Percentiles rank a stretch among this genome's conserved stretches.
These are phyloP conservation scores for Cylindrotheca closterium DNA, from an alignment of 108 stramenopile species.

Conservation along the genomic window DNA sequence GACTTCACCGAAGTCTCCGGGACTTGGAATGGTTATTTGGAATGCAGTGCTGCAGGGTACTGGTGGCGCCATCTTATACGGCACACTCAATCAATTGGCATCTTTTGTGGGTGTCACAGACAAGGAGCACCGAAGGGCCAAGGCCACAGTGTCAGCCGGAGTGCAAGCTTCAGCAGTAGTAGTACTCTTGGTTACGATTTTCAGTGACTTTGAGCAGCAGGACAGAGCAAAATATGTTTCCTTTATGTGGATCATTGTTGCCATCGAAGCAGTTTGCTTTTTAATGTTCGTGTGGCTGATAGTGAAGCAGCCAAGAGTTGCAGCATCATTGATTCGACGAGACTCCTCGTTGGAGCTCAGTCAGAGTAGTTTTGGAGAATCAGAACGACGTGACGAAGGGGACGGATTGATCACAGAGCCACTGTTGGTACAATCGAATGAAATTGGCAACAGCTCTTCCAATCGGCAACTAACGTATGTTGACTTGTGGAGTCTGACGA, in stretches of 20 bases:
- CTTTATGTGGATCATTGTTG: constrained; percentile 23
- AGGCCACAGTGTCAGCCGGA: constrained; percentile 41
- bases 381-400: neutral
- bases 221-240: neutral
- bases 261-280: constrained; percentile 14
- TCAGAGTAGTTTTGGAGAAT: neutral
- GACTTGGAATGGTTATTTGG: neutral
- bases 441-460: neutral
- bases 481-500: constrained; percentile 17
- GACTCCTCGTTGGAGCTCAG: constrained; percentile 28
- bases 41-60: constrained; percentile 23
- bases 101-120: constrained; percentile 33
- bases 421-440: neutral
- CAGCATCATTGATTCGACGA: constrained; percentile 22
- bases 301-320: constrained; percentile 9
- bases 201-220: constrained; percentile 33
- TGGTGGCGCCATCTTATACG: constrained; percentile 37
- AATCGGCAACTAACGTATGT: constrained; percentile 11
- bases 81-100: constrained; percentile 47
- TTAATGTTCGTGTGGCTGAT: constrained; percentile 27
- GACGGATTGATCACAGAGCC: neutral
- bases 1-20: neutral
- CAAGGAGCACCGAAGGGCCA: neutral
- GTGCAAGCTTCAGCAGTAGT: constrained; percentile 45
- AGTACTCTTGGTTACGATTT: constrained; percentile 25